Evolutionary conservation across 2,329 filamentous ascomycete species (phyloP), one percentile per base, ranked within the genome.

Genomic region (Harringtonia aguacate): DNA sequence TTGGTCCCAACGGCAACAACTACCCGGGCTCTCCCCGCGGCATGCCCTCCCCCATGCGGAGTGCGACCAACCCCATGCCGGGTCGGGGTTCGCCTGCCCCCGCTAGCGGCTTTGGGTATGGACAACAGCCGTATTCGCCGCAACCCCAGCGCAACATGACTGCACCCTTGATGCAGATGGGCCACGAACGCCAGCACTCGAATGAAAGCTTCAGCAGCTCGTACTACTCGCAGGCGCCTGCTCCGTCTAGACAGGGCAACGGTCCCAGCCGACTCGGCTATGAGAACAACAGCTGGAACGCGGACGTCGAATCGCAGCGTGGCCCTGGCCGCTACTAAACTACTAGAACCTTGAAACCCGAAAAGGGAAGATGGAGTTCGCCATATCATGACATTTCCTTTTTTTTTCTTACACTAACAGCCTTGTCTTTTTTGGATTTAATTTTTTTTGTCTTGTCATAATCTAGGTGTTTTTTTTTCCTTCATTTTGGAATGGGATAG

Each of bases 111-210:
- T 21, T 14, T 21, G 10, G 13, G 8, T 17, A 14, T 4, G 31
- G 33, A 8, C 33, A 29, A 21, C 30, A 45, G 13, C 31, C 31
- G 14, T 46, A 34, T 31, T 31, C 51, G 24, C 61, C 58, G 1
- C 55, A 27, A 10, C 61, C 58, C 1, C 55, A 58, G 44, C 53
- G 60, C 21, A 58, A 58, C 47, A 61, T 61, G 60, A 62, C 60
- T 10, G 57, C 58, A 2, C 61, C 61, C 0, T 45, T 55, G 22
- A 51, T 50, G 20, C 44, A 13, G 46, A 47, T 43, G 52, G 14
- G 21, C 21, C 48, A 50, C 31, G 38, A 36, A 21, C 49, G 48
- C 6, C 47, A 51, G 46, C 29, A 43, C 2, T 50, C 48, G 6
- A 38, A 49, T 13, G 44, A 50, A 27, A 48, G 42, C 24, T 52